Evolutionary conservation across 2,329 filamentous ascomycete species (phyloP), one percentile per base, ranked within the genome.

Genomic region (Ceratocystis lukuohia): DNA sequence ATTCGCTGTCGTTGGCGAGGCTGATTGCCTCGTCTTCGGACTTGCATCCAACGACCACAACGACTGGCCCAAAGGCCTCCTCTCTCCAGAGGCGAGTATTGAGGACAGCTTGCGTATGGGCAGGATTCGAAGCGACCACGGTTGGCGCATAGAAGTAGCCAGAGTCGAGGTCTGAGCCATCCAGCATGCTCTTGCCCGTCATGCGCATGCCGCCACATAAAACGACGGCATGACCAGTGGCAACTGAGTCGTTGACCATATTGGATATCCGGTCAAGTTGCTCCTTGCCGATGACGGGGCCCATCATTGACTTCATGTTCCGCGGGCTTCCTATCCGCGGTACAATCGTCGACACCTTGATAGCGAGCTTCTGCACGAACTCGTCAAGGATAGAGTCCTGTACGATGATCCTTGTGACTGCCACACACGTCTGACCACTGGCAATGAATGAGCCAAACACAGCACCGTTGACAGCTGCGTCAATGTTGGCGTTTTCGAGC

Each of bases 21-120:
- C 53, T 56, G 0, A 77, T 56, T 0, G 73, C 75, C 41, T 76
- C 74, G 0, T 71, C 71, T 28, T 76, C 75, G 0, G 70, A 71
- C 10, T 69, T 69, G 66, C 76, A 76, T 75, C 68, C 78, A 62
- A 79, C 79, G 69, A 87, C 80, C n/a, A 79, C 80, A 0, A 84
- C 80, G 2, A 88, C 84, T 0, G 85, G 84, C 0, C 85, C 84
- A 69, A 88, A 88, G 0, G 86, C 78, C 68, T 87, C 84, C 69
- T 87, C 83, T n/a, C 79, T 78, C 73, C 80, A 81, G 61, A 86
- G 79, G 65, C 74, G 74, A 8, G 74, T 70, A 1, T 71, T 61
- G n/a, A 74, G 70, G 6, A 70, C 69, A 8, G 70, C 20, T 67
- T 74, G 65, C 3, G 71, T 20, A 67, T 74, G 65, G 15, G 56